These are phyloP conservation scores for Porogramme epimiltina DNA, from an alignment of 1,284 basidiomycete genomes.

Conservation along the genomic window DNA sequence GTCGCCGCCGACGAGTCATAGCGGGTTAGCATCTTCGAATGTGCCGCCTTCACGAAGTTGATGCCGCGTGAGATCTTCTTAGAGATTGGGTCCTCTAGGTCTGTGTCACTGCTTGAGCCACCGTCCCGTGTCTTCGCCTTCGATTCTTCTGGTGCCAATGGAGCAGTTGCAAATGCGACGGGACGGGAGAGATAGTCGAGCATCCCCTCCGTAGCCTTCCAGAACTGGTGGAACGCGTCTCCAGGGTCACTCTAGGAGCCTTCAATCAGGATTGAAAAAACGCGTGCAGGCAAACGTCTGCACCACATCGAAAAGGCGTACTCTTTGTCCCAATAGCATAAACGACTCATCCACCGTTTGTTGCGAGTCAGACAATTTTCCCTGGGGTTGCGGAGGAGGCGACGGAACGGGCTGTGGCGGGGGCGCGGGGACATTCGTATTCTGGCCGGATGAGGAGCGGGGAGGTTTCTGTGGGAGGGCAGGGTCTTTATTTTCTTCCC, in stretches of 20 bases:
- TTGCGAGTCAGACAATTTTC: slow-evolving; percentile 65
- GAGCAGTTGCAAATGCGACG: slow-evolving; percentile 82
- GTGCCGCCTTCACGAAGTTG: slow-evolving; percentile 32
- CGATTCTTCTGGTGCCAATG: slow-evolving; percentile 50
- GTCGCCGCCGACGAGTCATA: slow-evolving; percentile 29
- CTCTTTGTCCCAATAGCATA: slow-evolving; percentile 78
- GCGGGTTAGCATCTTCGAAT: slow-evolving; percentile 32
- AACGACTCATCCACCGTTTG: slow-evolving; percentile 81
- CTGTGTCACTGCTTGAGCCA: slow-evolving; percentile 62
- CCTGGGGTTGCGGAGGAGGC: slow-evolving; percentile 41
- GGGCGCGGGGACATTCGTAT: slow-evolving; percentile 20
- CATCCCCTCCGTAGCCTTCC: slow-evolving; percentile 83
- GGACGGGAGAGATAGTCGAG: slow-evolving; percentile 80
- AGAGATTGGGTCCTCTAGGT: slow-evolving; percentile 58
- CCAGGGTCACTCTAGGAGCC: slow-evolving; percentile 38
- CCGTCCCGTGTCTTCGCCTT: slow-evolving; percentile 41
- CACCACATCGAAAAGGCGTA: slow-evolving; percentile 24
- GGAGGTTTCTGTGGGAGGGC: slow-evolving; percentile 43
- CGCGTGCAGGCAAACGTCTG: neutral
- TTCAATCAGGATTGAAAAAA: neutral
- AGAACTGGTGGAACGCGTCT: slow-evolving; percentile 84
- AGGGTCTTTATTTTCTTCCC: slow-evolving; percentile 75
- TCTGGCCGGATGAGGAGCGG: slow-evolving; percentile 21
- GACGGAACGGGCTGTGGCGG: slow-evolving; percentile 37
- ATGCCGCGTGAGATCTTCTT: slow-evolving; percentile 31